Percentiles rank a stretch among this genome's conserved stretches.
phyloP scores from a whole-genome alignment of 352 stramenopile species.

The Globisporangium middletonii region DNA sequence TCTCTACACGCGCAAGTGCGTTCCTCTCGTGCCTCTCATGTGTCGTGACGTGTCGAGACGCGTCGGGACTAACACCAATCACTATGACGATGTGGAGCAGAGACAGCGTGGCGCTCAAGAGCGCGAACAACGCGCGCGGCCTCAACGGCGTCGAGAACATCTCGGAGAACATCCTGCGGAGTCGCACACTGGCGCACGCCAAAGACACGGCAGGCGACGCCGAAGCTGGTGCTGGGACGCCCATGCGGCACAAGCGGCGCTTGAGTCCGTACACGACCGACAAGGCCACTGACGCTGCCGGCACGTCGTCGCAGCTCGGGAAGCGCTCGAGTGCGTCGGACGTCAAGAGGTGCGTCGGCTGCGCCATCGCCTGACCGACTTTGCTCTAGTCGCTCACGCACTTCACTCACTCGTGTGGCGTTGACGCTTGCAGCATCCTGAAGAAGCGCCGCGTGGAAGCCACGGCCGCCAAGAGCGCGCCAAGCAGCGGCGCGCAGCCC shows the following conservation, averaged over 20 bases:
- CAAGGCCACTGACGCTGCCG: not conserved
- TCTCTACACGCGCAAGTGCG: slow-evolving; percentile 59
- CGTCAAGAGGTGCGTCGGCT: slow-evolving; percentile 15
- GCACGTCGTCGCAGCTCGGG: slow-evolving; percentile 2
- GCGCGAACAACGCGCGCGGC: slow-evolving; percentile 24
- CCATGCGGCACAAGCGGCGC: slow-evolving; percentile 21
- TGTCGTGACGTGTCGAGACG: not conserved
- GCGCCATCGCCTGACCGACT: not conserved
- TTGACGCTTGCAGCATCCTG: slow-evolving; percentile 36
- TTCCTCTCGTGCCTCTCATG: not conserved
- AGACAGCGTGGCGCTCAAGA: slow-evolving; percentile 25
- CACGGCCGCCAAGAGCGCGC: slow-evolving; percentile 2
- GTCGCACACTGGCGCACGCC: slow-evolving; percentile 5
- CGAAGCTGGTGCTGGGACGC: slow-evolving; percentile 23
- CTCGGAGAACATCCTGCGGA: slow-evolving; percentile 65
- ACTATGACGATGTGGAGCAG: slow-evolving; percentile 1
- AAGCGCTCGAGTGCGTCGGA: slow-evolving; percentile 12
- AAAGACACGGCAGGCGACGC: not conserved
- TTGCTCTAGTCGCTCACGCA: not conserved
- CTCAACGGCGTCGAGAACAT: slow-evolving; percentile 72
- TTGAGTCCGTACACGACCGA: slow-evolving; percentile 13
- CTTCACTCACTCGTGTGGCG: not conserved
- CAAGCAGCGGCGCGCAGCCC: slow-evolving; percentile 1
- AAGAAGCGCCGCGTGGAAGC: slow-evolving; percentile 45
- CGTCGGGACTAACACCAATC: not conserved